Evolutionary conservation across 768 basidiomycete species (phyloP), one percentile per base, ranked within the genome.

Genomic region (Brasilioporus rufonigricans): DNA sequence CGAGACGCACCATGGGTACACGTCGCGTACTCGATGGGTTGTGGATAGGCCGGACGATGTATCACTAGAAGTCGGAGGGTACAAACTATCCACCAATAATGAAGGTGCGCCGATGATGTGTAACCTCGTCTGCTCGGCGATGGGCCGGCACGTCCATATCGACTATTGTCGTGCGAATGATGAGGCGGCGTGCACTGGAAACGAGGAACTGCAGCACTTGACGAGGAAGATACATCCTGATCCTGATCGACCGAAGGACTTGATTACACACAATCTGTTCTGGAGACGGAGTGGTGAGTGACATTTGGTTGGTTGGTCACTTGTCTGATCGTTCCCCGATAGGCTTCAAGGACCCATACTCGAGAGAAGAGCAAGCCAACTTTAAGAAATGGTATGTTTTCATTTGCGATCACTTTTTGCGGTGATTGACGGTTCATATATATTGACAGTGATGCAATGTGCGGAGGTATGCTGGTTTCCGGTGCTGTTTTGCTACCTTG

Each of bases 341-440:
- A 83, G 83, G 80, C 10, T 85, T 85, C 71, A 82, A 78, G 73
- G 83, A 86, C 61, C 84, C 84, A 0, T 85, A 86, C 55, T 77
- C 82, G 21, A 74, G 73, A n/a, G 81, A 83, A 38, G 82, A 85
- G 47, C 79, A 80, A 58, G 48, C 71, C 1, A 75, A 77, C 45
- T 86, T 84, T 61, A 67, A 70, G 0, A 79, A 80, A 64, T 85
- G 84, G 81, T 80, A 61, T 44, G 76, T 64, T 55, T 38, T 4
- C 9, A 0, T 23, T 35, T n/a, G 2, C 1, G 1, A 8, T 31
- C 41, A 1, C 23, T 29, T 27, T 38, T 44, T 5, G 23, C 8
- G 6, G 23, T n/a, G 38, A 49, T 23, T 7, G 6, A 44, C 0
- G 4, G 14, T 33, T 52, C n/a, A n/a, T 39, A 57, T 12, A 5